Conservation (phyloP, 345 rosid species). For the Salix brachista region DNA sequence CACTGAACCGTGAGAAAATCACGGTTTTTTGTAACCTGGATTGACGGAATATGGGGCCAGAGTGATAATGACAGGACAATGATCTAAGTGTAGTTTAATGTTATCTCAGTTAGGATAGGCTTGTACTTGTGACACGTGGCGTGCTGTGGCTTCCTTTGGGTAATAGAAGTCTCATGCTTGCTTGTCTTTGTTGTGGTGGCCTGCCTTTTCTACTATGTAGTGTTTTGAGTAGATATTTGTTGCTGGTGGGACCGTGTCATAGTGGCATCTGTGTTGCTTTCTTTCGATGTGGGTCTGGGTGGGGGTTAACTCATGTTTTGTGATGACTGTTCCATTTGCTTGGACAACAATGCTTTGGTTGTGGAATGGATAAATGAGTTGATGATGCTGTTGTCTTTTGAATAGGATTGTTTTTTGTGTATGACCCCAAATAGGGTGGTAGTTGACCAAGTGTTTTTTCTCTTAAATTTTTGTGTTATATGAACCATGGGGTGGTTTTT, state of each 20-base stretch:
- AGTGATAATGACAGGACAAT: neutral
- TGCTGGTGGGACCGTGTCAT: neutral
- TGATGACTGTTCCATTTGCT: neutral
- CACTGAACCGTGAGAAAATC: neutral
- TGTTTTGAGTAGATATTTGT: too few species aligned
- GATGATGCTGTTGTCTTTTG: neutral
- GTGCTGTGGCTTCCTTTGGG: neutral
- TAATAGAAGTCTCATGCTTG: neutral
- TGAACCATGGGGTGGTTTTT: neutral
- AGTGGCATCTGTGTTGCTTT: neutral
- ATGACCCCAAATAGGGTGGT: neutral
- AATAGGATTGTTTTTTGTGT: neutral
- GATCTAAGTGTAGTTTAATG: neutral
- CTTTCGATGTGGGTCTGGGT: neutral
- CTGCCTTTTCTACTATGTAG: neutral
- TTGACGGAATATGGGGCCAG: constrained; percentile 10
- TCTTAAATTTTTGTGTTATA: neutral
- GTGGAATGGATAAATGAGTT: neutral
- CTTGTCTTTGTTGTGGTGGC: neutral
- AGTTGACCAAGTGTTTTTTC: neutral
- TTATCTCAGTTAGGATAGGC: neutral
- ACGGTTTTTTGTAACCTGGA: neutral
- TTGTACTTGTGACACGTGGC: neutral
- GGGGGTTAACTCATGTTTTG: neutral
- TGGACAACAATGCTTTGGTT: neutral